Percentiles rank a stretch among this genome's conserved stretches.
Conservation (phyloP, 768 basidiomycete species). For the Podaxis sp. region DNA sequence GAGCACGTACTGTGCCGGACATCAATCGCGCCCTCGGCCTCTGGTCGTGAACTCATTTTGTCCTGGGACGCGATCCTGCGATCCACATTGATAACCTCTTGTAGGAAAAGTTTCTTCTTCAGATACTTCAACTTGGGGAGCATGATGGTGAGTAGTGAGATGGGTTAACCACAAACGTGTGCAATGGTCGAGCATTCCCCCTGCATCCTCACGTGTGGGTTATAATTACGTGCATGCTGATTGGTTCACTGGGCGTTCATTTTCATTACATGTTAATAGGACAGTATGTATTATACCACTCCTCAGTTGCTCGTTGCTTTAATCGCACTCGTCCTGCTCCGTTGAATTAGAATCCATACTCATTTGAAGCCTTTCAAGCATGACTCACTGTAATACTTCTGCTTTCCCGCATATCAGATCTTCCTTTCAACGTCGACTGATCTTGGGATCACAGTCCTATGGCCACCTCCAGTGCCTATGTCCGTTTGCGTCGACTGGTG, state of each 20-base stretch:
- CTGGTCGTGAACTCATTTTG: no score
- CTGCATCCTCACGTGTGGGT: neutral
- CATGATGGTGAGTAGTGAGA: neutral
- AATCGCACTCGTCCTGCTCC: no score
- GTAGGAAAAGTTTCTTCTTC: neutral
- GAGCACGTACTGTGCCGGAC: neutral
- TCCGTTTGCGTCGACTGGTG: no score
- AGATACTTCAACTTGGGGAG: neutral
- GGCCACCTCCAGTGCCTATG: no score
- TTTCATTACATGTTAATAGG: neutral
- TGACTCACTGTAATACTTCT: no score
- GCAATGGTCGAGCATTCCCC: neutral
- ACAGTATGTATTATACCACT: neutral
- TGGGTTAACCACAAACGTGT: neutral
- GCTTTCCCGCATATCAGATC: no score
- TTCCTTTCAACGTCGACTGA: no score
- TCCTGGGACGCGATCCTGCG: no score
- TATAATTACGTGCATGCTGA: neutral
- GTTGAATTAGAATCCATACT: no score
- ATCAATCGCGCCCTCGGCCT: neutral
- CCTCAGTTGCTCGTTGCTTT: no score
- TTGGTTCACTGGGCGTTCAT: neutral
- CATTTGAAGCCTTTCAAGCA: no score
- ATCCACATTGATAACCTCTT: neutral
- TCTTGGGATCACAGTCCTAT: no score